Evolutionary conservation across 208 protist species (phyloP).

Genomic region (Trichomonas gallinae): DNA sequence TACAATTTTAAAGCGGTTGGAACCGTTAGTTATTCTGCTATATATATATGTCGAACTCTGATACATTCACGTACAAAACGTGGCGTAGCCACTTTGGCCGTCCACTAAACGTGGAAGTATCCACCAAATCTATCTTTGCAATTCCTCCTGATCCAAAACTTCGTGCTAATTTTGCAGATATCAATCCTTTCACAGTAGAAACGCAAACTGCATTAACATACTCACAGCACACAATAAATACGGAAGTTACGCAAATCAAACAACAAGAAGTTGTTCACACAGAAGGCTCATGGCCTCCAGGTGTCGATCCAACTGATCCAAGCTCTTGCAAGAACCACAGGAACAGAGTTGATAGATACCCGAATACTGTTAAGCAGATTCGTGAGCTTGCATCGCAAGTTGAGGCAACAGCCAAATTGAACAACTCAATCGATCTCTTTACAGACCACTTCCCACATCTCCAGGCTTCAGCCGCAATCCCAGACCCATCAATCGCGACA

Average conservation of each 20-base stretch:
- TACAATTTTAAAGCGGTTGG: not conserved
- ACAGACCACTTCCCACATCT: not conserved
- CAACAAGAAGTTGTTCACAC: not conserved
- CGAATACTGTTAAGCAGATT: not conserved
- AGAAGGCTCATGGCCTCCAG: not conserved
- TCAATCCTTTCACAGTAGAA: not conserved
- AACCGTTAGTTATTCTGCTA: not conserved
- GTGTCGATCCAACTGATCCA: not conserved
- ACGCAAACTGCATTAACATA: not conserved
- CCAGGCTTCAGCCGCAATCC: not conserved
- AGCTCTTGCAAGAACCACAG: not conserved
- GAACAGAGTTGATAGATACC: not conserved
- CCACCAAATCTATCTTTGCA: not conserved
- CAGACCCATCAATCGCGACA: not conserved
- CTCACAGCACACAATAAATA: not conserved
- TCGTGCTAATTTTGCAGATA: not conserved
- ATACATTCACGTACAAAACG: not conserved
- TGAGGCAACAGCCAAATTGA: not conserved
- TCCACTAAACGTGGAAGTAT: not conserved
- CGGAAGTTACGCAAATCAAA: not conserved
- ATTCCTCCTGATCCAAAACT: not conserved
- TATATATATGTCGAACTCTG: not conserved
- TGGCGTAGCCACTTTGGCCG: not conserved
- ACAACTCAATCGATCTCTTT: not conserved
- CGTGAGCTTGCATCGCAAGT: not conserved